A percentile compares a stretch with the other conserved stretches of the same genome.
These are phyloP conservation scores for Moringa oleifera DNA, from an alignment of 345 rosid species.

Conservation along the genomic window DNA sequence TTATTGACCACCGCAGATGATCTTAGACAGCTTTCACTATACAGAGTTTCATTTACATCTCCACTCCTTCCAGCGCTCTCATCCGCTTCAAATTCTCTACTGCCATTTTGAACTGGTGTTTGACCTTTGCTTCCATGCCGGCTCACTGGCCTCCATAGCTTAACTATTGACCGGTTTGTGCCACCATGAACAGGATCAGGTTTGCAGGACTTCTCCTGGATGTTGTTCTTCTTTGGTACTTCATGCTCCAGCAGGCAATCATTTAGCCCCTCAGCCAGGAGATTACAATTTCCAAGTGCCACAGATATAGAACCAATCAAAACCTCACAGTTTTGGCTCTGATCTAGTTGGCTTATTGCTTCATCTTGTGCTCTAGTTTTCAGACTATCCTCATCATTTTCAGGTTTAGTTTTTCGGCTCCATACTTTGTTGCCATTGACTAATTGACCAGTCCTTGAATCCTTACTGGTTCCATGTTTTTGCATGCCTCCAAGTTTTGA, in stretches of 20 bases:
- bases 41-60: slow-evolving; percentile 10
- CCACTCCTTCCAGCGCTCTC: slow-evolving; percentile 13
- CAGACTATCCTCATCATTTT: slow-evolving; percentile 30
- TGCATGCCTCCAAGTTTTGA: slow-evolving; percentile 42
- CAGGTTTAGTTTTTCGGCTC: slow-evolving; percentile 63
- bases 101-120: slow-evolving; percentile 10
- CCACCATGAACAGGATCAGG: slow-evolving; percentile 12
- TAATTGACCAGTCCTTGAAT: slow-evolving; percentile 26
- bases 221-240: slow-evolving; percentile 37
- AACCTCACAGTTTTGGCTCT: slow-evolving; percentile 47
- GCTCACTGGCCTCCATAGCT: slow-evolving; percentile 36
- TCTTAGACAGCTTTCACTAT: slow-evolving; percentile 14
- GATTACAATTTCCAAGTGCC: slow-evolving; percentile 41
- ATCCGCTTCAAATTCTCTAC: slow-evolving; percentile 14
- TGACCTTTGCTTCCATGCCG: slow-evolving; percentile 26
- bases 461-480: slow-evolving; percentile 54
- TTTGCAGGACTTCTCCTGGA: slow-evolving; percentile 30
- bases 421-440: slow-evolving; percentile 56
- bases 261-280: slow-evolving; percentile 25
- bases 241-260: slow-evolving; percentile 31
- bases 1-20: not conserved
- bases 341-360: slow-evolving; percentile 37
- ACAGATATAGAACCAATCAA: slow-evolving; percentile 82
- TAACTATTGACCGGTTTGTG: slow-evolving; percentile 18
- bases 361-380: slow-evolving; percentile 36